These are phyloP conservation scores for Leccinum incarnatum DNA, from an alignment of 768 basidiomycete species.

Conservation along the genomic window DNA sequence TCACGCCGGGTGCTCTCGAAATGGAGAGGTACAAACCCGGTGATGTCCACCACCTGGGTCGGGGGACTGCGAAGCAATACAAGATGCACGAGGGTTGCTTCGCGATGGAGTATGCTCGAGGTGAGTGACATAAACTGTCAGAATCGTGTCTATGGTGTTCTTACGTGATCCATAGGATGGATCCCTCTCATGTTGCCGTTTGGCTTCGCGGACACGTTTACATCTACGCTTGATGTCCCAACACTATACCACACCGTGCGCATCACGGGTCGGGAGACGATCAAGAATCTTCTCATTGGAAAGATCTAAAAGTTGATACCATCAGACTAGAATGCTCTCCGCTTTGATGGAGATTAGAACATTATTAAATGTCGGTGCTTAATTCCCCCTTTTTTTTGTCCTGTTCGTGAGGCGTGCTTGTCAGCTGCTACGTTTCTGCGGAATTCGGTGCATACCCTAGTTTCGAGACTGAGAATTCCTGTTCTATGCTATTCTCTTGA, in stretches of 20 bases:
- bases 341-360: slow-evolving; percentile 1
- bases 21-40: slow-evolving; percentile 87
- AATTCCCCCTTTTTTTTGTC: background rate
- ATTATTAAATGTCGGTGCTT: background rate
- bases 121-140: slow-evolving; percentile 40
- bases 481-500: background rate
- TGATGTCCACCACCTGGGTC: slow-evolving; percentile 75
- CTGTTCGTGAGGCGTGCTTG: background rate
- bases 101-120: slow-evolving; percentile 92
- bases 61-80: slow-evolving; percentile 92
- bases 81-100: slow-evolving; percentile 97
- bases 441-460: background rate
- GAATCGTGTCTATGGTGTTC: background rate
- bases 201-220: slow-evolving; percentile 80
- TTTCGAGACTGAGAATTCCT: background rate
- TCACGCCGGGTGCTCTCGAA: slow-evolving; percentile 72
- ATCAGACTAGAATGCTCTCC: background rate
- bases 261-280: slow-evolving; percentile 81
- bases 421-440: background rate
- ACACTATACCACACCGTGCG: slow-evolving; percentile 76
- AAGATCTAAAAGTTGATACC: slow-evolving; percentile 59
- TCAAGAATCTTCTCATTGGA: slow-evolving; percentile 74
- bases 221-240: slow-evolving; percentile 85
- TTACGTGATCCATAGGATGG: slow-evolving; percentile 64
- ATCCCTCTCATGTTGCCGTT: slow-evolving; percentile 97